Evolutionary conservation across 495 filamentous ascomycete species (phyloP), one percentile per base, ranked within the genome.

Genomic region (Neurospora sp.): DNA sequence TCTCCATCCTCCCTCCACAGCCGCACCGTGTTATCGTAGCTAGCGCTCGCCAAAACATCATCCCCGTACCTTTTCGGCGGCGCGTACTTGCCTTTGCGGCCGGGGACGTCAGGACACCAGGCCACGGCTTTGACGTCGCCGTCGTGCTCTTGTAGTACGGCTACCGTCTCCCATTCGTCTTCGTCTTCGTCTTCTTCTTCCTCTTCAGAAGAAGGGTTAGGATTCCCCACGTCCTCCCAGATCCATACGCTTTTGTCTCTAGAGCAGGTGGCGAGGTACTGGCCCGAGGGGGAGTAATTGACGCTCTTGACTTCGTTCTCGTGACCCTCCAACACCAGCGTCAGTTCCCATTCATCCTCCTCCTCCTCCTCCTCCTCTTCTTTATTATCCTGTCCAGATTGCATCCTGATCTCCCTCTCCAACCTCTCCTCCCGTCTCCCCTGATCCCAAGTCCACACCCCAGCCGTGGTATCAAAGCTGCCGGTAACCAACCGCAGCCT

Each of bases 191-290:
- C 75, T 2, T 41, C 70, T 0, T 53, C 72, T 10, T 39, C 59
- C 42, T 89, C 89, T 22, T 83, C 81, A 5, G 77, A 78, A 27
- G 53, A 35, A 3, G 53, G 53, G 7, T 65, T 65, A 1, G 53
- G 53, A 18, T 65, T 65, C 22, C 86, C 86, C 4, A 98, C 86
- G 78, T 97, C 94, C 81, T 99, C 96, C 96, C 96, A 99, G 69
- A 99, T 91, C 96, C 96, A 99, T n/a, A 99, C 92, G 31, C 88
- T 91, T 83, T 98, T 98, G 80, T 99, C 96, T 12, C 96, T 86
- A 31, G 88, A 90, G 78, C 94, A 98, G 0, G 94, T 97, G 7
- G 96, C 96, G 5, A 99, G 88, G 71, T 91, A 88, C 80, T 91
- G 90, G 0, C 94, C 93, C 1, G 89, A 90, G 0, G 93, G 87